Evolutionary conservation across 192 early-diverging fungal genomes (phyloP).

Genomic region (Umbelopsis ramanniana): DNA sequence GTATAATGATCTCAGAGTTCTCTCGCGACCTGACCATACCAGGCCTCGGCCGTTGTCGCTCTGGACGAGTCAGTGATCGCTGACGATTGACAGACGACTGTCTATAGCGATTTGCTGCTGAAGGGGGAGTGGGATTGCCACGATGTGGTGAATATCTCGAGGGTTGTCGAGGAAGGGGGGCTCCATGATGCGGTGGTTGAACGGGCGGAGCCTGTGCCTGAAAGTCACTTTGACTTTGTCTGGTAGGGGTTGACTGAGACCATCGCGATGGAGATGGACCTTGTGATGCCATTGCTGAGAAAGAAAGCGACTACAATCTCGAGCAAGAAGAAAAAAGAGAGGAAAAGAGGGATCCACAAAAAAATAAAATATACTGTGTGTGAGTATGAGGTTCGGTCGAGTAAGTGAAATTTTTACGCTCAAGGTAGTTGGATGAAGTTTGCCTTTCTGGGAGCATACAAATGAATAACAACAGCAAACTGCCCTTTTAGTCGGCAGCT

Average conservation of each 20-base stretch:
- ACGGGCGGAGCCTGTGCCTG: slow-evolving; percentile 1
- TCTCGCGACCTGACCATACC: slow-evolving; percentile 43
- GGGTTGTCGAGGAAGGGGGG: not conserved
- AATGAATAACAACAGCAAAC: not conserved
- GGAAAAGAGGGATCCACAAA: not conserved
- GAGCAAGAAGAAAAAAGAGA: not conserved
- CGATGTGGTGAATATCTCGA: not conserved
- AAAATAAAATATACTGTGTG: not conserved
- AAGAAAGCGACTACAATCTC: not conserved
- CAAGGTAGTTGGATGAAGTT: not conserved
- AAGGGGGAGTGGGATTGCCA: not conserved
- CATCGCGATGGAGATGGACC: slow-evolving; percentile 12
- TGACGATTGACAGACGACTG: slow-evolving; percentile 32
- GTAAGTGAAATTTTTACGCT: too few relatives aligned
- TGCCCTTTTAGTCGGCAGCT: too few relatives aligned
- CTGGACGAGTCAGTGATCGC: slow-evolving; percentile 51
- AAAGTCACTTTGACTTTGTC: not conserved
- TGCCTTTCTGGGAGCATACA: not conserved
- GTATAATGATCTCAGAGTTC: not conserved
- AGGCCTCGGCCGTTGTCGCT: slow-evolving; percentile 53
- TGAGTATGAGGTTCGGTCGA: not conserved
- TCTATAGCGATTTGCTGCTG: slow-evolving; percentile 1
- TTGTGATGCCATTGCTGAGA: slow-evolving; percentile 6
- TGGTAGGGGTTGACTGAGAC: not conserved
- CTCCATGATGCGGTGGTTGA: not conserved